Evolutionary conservation across 2,329 filamentous ascomycete genomes (phyloP), one percentile per base, ranked within the genome.

Genomic region (Escovopsis sp.): DNA sequence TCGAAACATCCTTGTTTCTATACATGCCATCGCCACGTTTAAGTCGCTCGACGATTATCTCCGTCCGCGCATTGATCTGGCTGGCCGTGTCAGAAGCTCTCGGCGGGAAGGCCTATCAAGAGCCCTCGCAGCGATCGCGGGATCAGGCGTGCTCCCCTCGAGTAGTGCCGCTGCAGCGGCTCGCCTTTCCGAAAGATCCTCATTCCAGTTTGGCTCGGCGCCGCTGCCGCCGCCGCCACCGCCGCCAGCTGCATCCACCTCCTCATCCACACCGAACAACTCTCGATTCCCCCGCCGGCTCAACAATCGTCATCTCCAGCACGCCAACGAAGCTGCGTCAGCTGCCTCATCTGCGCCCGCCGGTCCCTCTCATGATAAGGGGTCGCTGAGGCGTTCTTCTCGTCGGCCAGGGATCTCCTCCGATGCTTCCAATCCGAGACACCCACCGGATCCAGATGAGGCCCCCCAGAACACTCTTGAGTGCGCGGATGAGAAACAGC

Each of bases 1-100:
- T 52, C 74, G 83, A 16, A 94, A 88, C 45, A 92, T 98, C 43
- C 94, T 94, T 80, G 90, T 98, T 1, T 93, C 86, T 0, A 98
- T 98, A 38, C 90, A 98, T 54, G 90, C 90, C 13, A 96, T 98
- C 49, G 88, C 90, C 3, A 96, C 87, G 0, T 96, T 98, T 64
- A 96, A 94, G 55, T 83, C 88, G 1, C 63, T 98, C 17, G 90
- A 96, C 51, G 90, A 98, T 53, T 98, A 96, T 54, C 67, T 98
- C 30, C 78, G 90, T 27, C 90, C 90, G 7, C 74, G 88, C 41
- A 93, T 98, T 39, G 85, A 69, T 48, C 55, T 90, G 12, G 76
- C 81, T 3, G 86, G 94, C 43, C 74, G 83, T 14, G 52, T 55
- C 11, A 69, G 77, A 30, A 65, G 63, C 9, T 65, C 70, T 21